Conservation (phyloP, 768 basidiomycete species). For the Rhodocollybia butyracea region DNA sequence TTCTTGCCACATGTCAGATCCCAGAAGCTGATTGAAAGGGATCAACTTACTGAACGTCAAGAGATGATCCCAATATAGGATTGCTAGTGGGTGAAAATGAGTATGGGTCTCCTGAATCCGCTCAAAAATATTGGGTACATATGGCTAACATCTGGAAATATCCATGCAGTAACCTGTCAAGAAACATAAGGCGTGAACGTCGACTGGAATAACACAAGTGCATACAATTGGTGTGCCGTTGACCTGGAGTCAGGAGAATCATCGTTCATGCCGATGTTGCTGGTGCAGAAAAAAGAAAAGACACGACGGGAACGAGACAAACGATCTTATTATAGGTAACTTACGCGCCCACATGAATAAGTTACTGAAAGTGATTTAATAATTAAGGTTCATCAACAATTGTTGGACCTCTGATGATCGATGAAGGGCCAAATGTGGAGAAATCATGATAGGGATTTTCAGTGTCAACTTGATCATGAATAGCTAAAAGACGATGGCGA, state of each 20-base stretch:
- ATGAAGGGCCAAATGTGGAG: too few relatives aligned
- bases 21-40: not conserved
- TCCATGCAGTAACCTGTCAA: slow-evolving; percentile 1
- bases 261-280: not conserved
- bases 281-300: not conserved
- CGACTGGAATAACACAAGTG: not conserved
- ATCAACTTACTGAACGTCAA: slow-evolving; percentile 1
- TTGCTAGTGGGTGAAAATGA: not conserved
- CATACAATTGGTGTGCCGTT: slow-evolving; percentile 7
- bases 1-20: slow-evolving; percentile 1
- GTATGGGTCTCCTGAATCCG: not conserved
- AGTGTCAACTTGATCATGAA: too few relatives aligned
- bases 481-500: too few relatives aligned
- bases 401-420: too few relatives aligned
- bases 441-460: too few relatives aligned
- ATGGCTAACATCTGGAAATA: slow-evolving; percentile 5
- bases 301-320: not conserved
- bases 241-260: slow-evolving; percentile 12
- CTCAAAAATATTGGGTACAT: not conserved
- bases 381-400: too few relatives aligned
- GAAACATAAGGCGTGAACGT: not conserved
- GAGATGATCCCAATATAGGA: slow-evolving; percentile 9
- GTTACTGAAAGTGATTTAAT: too few relatives aligned
- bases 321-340: not conserved
- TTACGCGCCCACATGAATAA: too few relatives aligned